A percentile compares a stretch with the other conserved stretches of the same genome.
These are phyloP conservation scores for Arabidopsis arenosa DNA, from an alignment of 345 rosid genomes.

Conservation along the genomic window DNA sequence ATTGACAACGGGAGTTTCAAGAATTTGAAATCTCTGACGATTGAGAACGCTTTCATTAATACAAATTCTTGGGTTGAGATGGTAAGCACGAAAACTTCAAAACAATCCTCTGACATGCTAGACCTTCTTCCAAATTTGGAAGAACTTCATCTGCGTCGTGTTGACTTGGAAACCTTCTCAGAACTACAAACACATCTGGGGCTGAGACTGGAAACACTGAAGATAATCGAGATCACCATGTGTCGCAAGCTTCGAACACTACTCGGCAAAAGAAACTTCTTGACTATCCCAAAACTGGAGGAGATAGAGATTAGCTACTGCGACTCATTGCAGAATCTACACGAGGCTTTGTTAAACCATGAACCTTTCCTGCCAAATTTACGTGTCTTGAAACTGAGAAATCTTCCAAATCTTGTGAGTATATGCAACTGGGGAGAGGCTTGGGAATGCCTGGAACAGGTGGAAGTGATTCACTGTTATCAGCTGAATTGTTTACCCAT, in stretches of 20 bases:
- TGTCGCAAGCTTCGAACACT: constrained; percentile 13
- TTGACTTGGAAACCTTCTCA: constrained; percentile 25
- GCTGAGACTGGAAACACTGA: constrained; percentile 17
- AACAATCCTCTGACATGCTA: background rate
- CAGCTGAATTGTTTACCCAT: constrained; percentile 27
- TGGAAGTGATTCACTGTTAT: constrained; percentile 32
- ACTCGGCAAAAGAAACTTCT: background rate
- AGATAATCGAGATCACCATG: constrained; percentile 5
- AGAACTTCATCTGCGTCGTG: constrained; percentile 39
- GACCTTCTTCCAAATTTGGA: constrained; percentile 42
- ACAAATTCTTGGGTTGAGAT: too few species aligned
- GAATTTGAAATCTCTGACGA: constrained; percentile 28
- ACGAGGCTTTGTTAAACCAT: background rate
- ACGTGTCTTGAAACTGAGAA: constrained; percentile 25
- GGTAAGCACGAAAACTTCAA: background rate
- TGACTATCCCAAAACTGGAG: constrained; percentile 22
- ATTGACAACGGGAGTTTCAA: constrained; percentile 3
- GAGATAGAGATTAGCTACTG: constrained; percentile 37
- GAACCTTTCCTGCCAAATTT: constrained; percentile 32
- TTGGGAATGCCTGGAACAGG: constrained; percentile 30
- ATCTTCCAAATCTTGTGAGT: constrained; percentile 27
- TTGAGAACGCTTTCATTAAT: constrained; percentile 12
- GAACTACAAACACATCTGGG: constrained; percentile 22
- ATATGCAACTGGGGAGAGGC: constrained; percentile 12
- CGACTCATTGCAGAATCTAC: background rate